These are phyloP conservation scores for Fraxinus sp. DNA, from an alignment of 305 asterid species.

Conservation along the genomic window DNA sequence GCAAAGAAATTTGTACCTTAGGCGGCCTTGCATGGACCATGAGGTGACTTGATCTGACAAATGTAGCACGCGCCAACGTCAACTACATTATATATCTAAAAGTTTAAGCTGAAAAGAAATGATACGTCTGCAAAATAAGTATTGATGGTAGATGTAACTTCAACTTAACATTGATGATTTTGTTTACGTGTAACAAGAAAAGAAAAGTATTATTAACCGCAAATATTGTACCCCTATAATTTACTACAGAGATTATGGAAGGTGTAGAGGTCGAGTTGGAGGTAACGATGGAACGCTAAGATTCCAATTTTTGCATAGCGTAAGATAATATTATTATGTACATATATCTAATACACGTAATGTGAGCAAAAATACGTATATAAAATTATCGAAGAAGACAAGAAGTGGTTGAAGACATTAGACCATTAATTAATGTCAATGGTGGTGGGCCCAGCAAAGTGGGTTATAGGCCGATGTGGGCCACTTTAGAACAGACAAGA, in stretches of 20 bases:
- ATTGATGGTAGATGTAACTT: no score
- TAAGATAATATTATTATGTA: no score
- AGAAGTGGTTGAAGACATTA: neutral
- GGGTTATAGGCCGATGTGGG: neutral
- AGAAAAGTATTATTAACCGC: no score
- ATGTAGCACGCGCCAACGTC: neutral
- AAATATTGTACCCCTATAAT: no score
- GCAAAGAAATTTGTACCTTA: conserved; percentile 39
- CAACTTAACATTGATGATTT: no score
- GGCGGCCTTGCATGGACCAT: conserved; percentile 57
- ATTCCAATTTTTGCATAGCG: no score
- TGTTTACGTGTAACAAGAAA: no score
- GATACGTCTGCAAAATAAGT: neutral
- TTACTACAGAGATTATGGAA: no score
- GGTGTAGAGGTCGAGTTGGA: neutral
- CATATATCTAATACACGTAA: no score
- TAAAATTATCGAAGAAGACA: neutral
- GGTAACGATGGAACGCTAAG: no score
- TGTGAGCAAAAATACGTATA: neutral
- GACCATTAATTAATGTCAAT: neutral
- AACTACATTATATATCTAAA: neutral
- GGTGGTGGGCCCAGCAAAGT: neutral
- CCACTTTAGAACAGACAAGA: neutral
- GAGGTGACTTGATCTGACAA: conserved; percentile 30
- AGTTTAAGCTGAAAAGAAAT: neutral